These are phyloP conservation scores for Fraxinus baroniana DNA, from an alignment of 305 asterid genomes.

Conservation along the genomic window DNA sequence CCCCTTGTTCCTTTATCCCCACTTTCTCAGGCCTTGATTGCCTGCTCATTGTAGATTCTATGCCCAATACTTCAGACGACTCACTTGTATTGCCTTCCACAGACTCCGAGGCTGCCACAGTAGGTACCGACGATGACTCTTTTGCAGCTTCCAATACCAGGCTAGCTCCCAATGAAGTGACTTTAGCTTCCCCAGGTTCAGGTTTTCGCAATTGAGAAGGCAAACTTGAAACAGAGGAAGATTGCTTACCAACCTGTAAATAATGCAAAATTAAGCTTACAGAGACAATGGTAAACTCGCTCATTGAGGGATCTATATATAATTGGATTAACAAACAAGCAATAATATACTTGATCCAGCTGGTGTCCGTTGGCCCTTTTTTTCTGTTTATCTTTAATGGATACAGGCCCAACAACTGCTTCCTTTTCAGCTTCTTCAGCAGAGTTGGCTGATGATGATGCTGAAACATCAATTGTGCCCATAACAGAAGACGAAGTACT, in stretches of 20 bases:
- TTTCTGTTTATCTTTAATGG: conserved; percentile 37
- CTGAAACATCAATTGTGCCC: conserved; percentile 32
- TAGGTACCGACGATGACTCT: conserved; percentile 28
- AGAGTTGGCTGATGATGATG: conserved; percentile 27
- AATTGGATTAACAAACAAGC: conserved; percentile 18
- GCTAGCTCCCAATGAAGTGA: conserved; percentile 28
- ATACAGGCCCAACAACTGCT: conserved; percentile 27
- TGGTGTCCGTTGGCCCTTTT: conserved; percentile 32
- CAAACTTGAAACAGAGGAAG: conserved; percentile 34
- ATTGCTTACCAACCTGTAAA: conserved; percentile 44
- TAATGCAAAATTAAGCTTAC: conserved; percentile 14
- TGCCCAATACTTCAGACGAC: conserved; percentile 23
- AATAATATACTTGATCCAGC: conserved; percentile 45
- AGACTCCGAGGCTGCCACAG: conserved; percentile 29
- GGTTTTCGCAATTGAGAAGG: conserved; percentile 41
- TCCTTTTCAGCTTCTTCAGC: conserved; percentile 32
- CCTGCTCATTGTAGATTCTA: conserved; percentile 24
- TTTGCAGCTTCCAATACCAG: conserved; percentile 32
- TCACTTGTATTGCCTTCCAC: conserved; percentile 23
- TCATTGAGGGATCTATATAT: conserved; percentile 1
- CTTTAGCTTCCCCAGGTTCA: conserved; percentile 31
- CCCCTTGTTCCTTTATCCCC: conserved; percentile 32
- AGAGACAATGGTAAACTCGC: conserved; percentile 21
- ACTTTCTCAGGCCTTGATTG: conserved; percentile 29
- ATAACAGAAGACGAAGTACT: conserved; percentile 27